Conservation (phyloP, 2,329 filamentous ascomycete genomes). For the Aspergillus sp. region DNA sequence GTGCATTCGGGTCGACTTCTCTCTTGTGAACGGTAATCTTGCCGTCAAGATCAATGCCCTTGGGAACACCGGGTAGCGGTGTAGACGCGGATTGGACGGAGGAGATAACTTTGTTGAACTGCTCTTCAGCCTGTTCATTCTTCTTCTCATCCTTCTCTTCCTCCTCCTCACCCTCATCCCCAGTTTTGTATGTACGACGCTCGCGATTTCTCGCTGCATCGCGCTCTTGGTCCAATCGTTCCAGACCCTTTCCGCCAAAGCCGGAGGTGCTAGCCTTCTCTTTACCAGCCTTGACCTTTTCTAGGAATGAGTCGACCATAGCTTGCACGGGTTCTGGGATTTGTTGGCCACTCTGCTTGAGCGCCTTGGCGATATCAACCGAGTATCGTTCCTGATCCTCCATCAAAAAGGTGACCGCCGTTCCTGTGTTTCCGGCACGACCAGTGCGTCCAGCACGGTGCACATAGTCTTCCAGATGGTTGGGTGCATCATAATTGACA, state of each 20-base stretch:
- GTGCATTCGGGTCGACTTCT: conserved; percentile 53
- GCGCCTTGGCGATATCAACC: conserved; percentile 81
- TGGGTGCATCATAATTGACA: conserved; percentile 91
- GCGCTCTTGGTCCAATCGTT: conserved; percentile 86
- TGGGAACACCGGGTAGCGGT: conserved; percentile 48
- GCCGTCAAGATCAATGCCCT: conserved; percentile 62
- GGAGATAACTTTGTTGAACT: conserved; percentile 60
- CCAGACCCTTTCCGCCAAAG: conserved; percentile 92
- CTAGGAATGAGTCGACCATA: conserved; percentile 68
- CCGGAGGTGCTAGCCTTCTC: conserved; percentile 80
- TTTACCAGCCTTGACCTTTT: conserved; percentile 90
- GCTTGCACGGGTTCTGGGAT: conserved; percentile 69
- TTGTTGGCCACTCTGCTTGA: conserved; percentile 86
- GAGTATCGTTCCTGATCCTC: conserved; percentile 90
- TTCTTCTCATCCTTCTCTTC: conserved; percentile 68
- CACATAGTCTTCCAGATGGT: conserved; percentile 95
- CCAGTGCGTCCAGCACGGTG: conserved; percentile 92
- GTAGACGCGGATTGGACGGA: conserved; percentile 65
- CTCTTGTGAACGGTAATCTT: conserved; percentile 74
- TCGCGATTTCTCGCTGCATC: conserved; percentile 83
- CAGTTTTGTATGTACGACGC: conserved; percentile 85
- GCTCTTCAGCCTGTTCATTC: conserved; percentile 62
- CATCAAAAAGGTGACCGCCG: conserved; percentile 90
- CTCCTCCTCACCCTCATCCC: conserved; percentile 76
- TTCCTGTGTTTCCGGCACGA: conserved; percentile 89